phyloP scores from a whole-genome alignment of 257 asterid species.

The Capsicum pubescens region DNA sequence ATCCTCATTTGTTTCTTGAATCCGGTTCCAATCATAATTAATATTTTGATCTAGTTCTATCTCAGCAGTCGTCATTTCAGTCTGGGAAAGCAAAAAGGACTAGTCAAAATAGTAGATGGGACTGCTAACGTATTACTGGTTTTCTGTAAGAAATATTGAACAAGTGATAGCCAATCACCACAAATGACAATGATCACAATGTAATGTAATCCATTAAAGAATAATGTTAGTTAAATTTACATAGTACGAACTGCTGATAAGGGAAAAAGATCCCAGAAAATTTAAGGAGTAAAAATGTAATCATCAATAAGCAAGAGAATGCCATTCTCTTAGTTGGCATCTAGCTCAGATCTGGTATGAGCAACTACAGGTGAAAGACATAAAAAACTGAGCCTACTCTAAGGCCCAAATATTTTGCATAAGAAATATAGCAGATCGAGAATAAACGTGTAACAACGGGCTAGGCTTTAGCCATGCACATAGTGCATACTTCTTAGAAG shows the following conservation, averaged over 20 bases:
- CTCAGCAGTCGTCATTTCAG: slow-evolving; percentile 99
- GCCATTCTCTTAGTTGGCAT: background rate
- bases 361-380: slow-evolving; percentile 20
- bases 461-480: background rate
- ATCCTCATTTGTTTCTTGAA: slow-evolving; percentile 95
- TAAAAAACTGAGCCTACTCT: background rate
- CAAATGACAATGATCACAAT: background rate
- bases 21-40: slow-evolving; percentile 97
- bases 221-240: background rate
- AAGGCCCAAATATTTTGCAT: background rate
- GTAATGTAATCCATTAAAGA: background rate
- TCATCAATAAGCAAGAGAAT: background rate
- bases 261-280: background rate
- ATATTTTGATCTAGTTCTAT: slow-evolving; percentile 96
- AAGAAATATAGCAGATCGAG: slow-evolving; percentile 2
- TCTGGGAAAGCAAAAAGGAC: slow-evolving; percentile 50
- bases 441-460: background rate
- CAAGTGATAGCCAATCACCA: slow-evolving; percentile 6
- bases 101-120: slow-evolving; percentile 23
- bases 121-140: background rate
- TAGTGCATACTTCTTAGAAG: slow-evolving; percentile 1
- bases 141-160: background rate
- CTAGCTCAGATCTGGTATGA: background rate
- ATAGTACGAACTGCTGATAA: background rate
- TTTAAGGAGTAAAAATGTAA: background rate